phyloP scores from a whole-genome alignment of 805 yeast species.

The Jamesozyma piceae region DNA sequence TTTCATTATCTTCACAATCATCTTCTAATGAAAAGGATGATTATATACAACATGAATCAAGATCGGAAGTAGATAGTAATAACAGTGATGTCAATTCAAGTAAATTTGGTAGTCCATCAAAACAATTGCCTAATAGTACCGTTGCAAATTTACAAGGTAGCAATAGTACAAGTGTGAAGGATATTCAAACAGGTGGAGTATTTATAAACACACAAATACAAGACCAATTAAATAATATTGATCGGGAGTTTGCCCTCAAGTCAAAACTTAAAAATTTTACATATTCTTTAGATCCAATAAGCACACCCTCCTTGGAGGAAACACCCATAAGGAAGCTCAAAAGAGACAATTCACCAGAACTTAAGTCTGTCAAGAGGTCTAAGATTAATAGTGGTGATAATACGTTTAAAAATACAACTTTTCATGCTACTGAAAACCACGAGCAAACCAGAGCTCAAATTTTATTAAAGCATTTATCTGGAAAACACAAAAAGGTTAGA shows the following conservation, averaged over 20 bases:
- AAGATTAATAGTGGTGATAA: neutral
- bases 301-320: neutral
- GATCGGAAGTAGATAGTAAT: neutral
- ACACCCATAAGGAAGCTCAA: neutral
- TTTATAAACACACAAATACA: conserved; percentile 29
- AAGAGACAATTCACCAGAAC: neutral
- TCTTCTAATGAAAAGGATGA: conserved; percentile 1
- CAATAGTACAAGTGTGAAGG: neutral
- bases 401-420: conserved; percentile 8
- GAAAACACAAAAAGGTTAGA: conserved; percentile 24
- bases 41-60: neutral
- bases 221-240: conserved; percentile 23
- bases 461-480: conserved; percentile 23
- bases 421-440: conserved; percentile 7
- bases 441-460: conserved; percentile 10
- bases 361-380: neutral
- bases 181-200: conserved; percentile 3
- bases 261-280: conserved; percentile 17
- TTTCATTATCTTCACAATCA: conserved; percentile 4
- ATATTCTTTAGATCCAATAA: conserved; percentile 5
- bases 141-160: neutral
- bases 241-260: conserved; percentile 13
- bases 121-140: neutral
- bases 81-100: neutral
- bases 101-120: neutral